phyloP scores from a whole-genome alignment of 148 eudicot species.

The Vaccinium macrocarpon region DNA sequence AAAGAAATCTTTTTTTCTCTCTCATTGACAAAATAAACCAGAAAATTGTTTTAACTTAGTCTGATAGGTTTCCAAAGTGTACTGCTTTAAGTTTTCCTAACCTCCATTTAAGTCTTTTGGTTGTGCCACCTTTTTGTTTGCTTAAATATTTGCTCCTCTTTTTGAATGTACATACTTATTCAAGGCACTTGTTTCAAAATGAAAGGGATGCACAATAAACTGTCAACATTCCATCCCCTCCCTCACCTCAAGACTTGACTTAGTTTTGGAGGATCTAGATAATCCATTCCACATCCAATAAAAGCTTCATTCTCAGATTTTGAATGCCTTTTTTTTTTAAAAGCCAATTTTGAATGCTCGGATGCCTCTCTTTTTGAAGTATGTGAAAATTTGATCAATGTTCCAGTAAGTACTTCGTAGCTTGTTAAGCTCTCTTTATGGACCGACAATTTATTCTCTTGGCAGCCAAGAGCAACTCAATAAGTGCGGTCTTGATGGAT shows the following conservation, averaged over 20 bases:
- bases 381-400: not conserved
- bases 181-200: not conserved
- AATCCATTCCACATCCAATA: not conserved
- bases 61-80: not conserved
- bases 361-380: not conserved
- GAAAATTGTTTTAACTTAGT: not conserved
- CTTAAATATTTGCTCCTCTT: not conserved
- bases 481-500: conserved; percentile 81
- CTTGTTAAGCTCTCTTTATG: conserved; percentile 5
- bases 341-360: not conserved
- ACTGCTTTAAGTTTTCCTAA: not conserved
- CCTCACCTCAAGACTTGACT: not conserved
- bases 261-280: not conserved
- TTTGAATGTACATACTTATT: not conserved
- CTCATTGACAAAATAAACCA: not conserved
- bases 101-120: conserved; percentile 2
- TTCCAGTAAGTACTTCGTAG: not conserved
- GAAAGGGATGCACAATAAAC: not conserved
- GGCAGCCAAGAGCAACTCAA: conserved; percentile 72
- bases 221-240: not conserved
- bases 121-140: not conserved
- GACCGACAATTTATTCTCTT: conserved; percentile 12
- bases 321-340: not conserved
- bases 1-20: not conserved
- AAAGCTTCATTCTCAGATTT: not conserved